Conservation (phyloP, 495 filamentous ascomycete species). For the Copromyces sp. region DNA sequence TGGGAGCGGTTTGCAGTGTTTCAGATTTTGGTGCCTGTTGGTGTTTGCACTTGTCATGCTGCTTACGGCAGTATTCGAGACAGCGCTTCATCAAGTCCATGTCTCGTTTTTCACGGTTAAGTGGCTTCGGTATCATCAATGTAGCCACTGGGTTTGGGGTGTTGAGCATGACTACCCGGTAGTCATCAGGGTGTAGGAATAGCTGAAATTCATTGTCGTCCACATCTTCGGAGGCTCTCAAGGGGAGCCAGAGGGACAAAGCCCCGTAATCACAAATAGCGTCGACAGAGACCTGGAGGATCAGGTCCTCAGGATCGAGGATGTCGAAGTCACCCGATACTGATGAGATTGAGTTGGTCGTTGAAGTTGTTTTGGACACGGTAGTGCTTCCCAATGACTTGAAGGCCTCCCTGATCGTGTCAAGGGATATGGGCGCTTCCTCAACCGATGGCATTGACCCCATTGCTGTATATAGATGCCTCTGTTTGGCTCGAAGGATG, state of each 20-base stretch:
- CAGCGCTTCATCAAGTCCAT: not conserved
- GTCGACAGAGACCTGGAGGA: not conserved
- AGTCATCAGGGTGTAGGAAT: not conserved
- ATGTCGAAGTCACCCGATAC: not conserved
- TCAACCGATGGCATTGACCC: not conserved
- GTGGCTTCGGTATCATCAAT: not conserved
- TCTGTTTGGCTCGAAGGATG: not conserved
- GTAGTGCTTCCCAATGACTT: not conserved
- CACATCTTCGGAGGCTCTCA: not conserved
- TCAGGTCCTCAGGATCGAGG: not conserved
- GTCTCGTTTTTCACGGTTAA: not conserved
- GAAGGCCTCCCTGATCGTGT: not conserved
- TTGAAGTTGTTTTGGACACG: not conserved
- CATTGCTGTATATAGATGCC: not conserved
- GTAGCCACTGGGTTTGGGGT: not conserved
- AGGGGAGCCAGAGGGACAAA: not conserved
- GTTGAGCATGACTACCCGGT: not conserved
- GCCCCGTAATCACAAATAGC: not conserved
- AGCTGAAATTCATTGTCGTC: not conserved
- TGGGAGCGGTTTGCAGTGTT: slow-evolving; percentile 18
- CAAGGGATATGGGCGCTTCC: not conserved
- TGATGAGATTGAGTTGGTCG: not conserved
- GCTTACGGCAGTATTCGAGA: slow-evolving; percentile 14
- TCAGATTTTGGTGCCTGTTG: slow-evolving; percentile 12
- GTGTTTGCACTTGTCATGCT: slow-evolving; percentile 10